Evolutionary conservation across 177 flowering plant genomes (phyloP).

Genomic region (Vitis hybrid): DNA sequence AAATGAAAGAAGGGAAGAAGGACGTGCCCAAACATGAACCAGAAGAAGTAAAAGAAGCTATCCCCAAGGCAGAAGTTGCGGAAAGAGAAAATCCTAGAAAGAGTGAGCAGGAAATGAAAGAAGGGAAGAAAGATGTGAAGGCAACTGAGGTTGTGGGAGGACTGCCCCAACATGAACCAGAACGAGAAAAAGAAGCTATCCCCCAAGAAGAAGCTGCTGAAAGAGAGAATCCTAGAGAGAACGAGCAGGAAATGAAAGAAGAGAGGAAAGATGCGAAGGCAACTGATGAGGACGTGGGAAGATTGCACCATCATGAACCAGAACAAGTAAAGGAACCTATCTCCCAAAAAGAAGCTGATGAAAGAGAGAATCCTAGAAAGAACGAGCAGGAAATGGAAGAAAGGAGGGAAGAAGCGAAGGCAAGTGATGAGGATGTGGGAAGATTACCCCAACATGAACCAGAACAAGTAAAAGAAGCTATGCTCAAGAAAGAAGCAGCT

Average conservation of each 20-base stretch:
- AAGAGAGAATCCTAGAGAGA: not conserved
- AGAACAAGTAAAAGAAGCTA: slow-evolving; percentile 1
- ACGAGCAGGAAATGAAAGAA: not conserved
- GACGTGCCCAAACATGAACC: too few relatives aligned
- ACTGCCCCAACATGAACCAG: not conserved
- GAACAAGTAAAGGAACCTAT: not conserved
- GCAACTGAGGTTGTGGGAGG: not conserved
- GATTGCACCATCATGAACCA: not conserved
- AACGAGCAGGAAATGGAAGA: not conserved
- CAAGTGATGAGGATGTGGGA: not conserved
- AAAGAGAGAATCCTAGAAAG: not conserved
- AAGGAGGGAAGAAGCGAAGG: not conserved
- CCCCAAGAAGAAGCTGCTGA: not conserved
- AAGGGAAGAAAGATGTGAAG: not conserved
- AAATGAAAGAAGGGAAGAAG: not conserved
- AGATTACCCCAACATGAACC: not conserved
- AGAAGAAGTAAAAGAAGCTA: too few relatives aligned
- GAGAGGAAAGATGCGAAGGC: slow-evolving; percentile 4
- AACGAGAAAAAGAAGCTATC: not conserved
- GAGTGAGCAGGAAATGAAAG: not conserved
- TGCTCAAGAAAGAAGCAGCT: slow-evolving; percentile 3
- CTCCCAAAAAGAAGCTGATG: not conserved
- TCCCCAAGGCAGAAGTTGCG: too few relatives aligned
- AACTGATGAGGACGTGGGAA: not conserved
- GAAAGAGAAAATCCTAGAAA: not conserved